phyloP scores from a whole-genome alignment of 148 eudicot genomes.

The Rhododendron simsii region DNA sequence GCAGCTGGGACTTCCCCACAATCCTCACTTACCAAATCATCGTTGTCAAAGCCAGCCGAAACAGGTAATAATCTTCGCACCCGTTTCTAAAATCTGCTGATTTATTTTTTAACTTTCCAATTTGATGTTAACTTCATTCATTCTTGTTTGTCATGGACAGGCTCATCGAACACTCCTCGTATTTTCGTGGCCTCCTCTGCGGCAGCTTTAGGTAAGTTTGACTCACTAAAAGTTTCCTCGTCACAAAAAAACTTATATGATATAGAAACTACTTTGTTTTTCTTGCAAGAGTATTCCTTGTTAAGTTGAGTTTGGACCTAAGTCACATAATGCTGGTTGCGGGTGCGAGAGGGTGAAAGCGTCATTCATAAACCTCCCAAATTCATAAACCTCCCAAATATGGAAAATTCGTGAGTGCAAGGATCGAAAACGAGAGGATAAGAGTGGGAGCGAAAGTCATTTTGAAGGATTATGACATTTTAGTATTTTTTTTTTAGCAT shows the following conservation, averaged over 20 bases:
- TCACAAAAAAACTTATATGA: too few species aligned
- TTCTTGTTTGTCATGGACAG: constrained; percentile 28
- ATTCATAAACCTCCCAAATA: too few species aligned
- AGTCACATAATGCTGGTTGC: too few species aligned
- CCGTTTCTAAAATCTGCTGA: neutral
- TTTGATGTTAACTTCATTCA: neutral
- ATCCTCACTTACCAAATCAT: constrained; percentile 43
- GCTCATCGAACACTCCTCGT: constrained; percentile 59
- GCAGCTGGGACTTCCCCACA: constrained; percentile 46
- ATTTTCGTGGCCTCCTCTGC: constrained; percentile 59
- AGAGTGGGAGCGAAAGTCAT: too few species aligned
- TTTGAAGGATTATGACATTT: too few species aligned
- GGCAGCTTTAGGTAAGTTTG: constrained; percentile 66
- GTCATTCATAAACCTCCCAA: too few species aligned
- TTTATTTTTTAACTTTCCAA: too few species aligned
- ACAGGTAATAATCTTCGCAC: constrained; percentile 26
- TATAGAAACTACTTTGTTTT: too few species aligned
- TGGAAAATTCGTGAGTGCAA: neutral
- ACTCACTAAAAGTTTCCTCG: neutral
- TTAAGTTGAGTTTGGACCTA: too few species aligned
- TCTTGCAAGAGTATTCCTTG: too few species aligned
- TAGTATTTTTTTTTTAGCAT: too few species aligned
- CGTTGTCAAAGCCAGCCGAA: constrained; percentile 40
- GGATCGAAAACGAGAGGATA: neutral
- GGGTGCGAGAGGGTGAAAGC: neutral